These are phyloP conservation scores for Suhomyces xylopsoci DNA, from an alignment of 805 yeast genomes.

Conservation along the genomic window DNA sequence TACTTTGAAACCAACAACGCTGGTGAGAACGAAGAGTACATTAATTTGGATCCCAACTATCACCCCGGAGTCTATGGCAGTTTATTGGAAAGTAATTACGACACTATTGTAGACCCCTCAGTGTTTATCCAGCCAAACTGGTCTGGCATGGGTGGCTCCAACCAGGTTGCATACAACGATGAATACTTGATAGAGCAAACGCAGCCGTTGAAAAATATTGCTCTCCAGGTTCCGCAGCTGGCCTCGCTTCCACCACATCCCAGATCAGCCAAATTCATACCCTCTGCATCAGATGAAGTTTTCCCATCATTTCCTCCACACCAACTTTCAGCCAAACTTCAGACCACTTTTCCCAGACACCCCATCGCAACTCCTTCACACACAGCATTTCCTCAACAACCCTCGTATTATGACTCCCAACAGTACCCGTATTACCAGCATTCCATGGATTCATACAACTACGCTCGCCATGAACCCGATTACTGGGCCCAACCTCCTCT, in stretches of 20 bases:
- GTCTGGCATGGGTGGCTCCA: conserved; percentile 5
- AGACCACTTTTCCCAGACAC: conserved; percentile 16
- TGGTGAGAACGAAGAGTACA: conserved; percentile 20
- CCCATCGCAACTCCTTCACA: conserved; percentile 6
- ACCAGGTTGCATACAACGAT: conserved; percentile 41
- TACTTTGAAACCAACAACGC: conserved; percentile 50
- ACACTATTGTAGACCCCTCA: conserved; percentile 18
- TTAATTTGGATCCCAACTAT: conserved; percentile 21
- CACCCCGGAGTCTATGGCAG: conserved; percentile 11
- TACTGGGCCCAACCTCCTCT: conserved; percentile 15
- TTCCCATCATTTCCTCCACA: conserved; percentile 15
- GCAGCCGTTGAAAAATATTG: conserved; percentile 38
- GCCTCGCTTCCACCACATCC: conserved; percentile 3
- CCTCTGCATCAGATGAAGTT: conserved; percentile 18
- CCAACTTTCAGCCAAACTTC: conserved; percentile 26
- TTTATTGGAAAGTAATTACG: conserved; percentile 16
- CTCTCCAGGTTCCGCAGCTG: neutral
- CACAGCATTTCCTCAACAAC: conserved; percentile 1
- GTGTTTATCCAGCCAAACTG: conserved; percentile 15
- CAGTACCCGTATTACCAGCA: conserved; percentile 2
- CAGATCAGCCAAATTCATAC: conserved; percentile 10
- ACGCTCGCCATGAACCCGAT: conserved; percentile 15
- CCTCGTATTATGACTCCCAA: conserved; percentile 7
- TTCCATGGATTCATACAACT: neutral
- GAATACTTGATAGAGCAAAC: conserved; percentile 53